Evolutionary conservation across 805 yeast species (phyloP).

Genomic region (Sugiyamaella lignohabitans): DNA sequence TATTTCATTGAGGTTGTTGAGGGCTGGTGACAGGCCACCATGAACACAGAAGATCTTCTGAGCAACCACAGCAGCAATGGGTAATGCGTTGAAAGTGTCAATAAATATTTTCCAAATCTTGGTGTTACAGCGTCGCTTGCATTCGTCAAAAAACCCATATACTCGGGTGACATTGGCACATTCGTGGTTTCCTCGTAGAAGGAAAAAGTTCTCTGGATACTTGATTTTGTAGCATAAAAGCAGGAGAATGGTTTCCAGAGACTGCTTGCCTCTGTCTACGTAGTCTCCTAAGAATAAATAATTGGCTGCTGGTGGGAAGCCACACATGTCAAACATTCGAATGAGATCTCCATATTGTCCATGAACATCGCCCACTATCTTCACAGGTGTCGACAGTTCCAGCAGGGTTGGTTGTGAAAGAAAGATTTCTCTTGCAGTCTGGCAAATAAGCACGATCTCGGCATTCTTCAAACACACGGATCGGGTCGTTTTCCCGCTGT

Average conservation of each 20-base stretch:
- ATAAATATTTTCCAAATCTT: constrained; percentile 92
- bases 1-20: constrained; percentile 68
- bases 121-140: constrained; percentile 86
- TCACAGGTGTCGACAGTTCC: constrained; percentile 81
- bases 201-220: constrained; percentile 91
- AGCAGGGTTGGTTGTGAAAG: constrained; percentile 83
- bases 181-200: constrained; percentile 93
- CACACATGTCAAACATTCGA: constrained; percentile 89
- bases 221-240: constrained; percentile 90
- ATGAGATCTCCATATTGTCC: constrained; percentile 93
- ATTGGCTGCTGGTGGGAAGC: constrained; percentile 92
- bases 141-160: constrained; percentile 96
- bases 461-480: constrained; percentile 79
- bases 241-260: constrained; percentile 82
- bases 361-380: constrained; percentile 90
- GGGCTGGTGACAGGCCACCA: constrained; percentile 75
- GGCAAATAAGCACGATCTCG: constrained; percentile 85
- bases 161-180: constrained; percentile 95
- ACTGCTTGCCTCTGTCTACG: constrained; percentile 96
- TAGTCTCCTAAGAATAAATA: constrained; percentile 92
- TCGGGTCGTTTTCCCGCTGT: constrained; percentile 88
- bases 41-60: constrained; percentile 90
- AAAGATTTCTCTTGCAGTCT: constrained; percentile 82
- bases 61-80: constrained; percentile 92
- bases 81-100: constrained; percentile 92